Conservation (phyloP, 768 basidiomycete species). For the Phaffia australis region DNA sequence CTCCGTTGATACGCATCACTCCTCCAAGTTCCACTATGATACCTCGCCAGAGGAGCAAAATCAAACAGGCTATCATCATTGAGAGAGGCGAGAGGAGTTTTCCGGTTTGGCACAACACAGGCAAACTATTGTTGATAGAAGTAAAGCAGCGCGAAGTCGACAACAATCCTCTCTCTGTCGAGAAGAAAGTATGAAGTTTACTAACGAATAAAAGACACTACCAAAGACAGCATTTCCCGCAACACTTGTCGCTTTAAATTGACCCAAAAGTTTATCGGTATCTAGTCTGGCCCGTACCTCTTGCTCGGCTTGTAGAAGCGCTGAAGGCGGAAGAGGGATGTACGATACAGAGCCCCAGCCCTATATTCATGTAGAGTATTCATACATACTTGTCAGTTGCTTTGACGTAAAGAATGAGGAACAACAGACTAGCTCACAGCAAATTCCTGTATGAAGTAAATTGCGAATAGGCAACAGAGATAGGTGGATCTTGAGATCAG, state of each 20-base stretch:
- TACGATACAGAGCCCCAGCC: constrained; percentile 50
- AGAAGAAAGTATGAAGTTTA: neutral
- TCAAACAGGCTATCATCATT: constrained; percentile 51
- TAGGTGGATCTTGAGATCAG: too few relatives aligned
- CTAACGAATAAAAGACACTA: constrained; percentile 54
- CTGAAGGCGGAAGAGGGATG: constrained; percentile 14
- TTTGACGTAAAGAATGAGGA: neutral
- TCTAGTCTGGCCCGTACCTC: constrained; percentile 37
- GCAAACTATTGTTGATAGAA: constrained; percentile 56
- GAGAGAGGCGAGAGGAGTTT: constrained; percentile 51
- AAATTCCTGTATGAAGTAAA: neutral
- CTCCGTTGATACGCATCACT: constrained; percentile 58
- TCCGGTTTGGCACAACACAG: constrained; percentile 52
- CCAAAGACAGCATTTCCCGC: constrained; percentile 57
- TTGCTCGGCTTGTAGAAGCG: neutral
- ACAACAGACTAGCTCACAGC: constrained; percentile 2
- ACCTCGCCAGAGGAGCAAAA: constrained; percentile 61
- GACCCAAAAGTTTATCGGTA: constrained; percentile 46
- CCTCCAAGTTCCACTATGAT: constrained; percentile 63
- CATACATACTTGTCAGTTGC: constrained; percentile 3
- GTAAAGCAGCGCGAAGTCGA: constrained; percentile 49
- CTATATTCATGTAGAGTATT: constrained; percentile 8
- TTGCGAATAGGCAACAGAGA: too few relatives aligned
- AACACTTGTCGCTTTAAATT: constrained; percentile 41
- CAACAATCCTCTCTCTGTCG: neutral